Evolutionary conservation across 441 rosid genomes (phyloP), one percentile per base, ranked within the genome.

Genomic region (Aquilaria agallochum): DNA sequence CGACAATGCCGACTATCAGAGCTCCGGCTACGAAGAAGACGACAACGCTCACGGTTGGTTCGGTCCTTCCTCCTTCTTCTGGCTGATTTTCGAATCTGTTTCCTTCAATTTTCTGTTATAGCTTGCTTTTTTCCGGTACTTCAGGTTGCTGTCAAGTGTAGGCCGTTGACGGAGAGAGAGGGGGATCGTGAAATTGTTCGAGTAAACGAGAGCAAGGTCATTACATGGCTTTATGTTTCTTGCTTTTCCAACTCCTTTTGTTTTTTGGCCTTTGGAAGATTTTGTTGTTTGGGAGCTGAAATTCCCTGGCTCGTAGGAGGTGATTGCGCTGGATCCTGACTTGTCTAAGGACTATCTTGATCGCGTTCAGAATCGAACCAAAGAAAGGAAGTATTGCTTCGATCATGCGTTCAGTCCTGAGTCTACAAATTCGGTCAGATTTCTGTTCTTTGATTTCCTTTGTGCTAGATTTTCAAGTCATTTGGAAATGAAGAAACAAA

Each of bases 91-190:
- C 46, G 44, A 36, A 50, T 50, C 14, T 1, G 61, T 51, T 10
- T 27, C 53, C 15, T 48, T 33, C 0, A 1, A 6, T 27, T 42
- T 9, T 12, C 34, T n/a, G 34, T 31, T 14, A 56, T 63, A n/a
- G 31, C 6, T 36, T 57, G 33, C 57, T 27, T 58, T 15, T 36
- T 11, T 50, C 8, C 57, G 53, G 58, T 62, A 10, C 52, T 4
- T 27, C 79, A 92, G 98, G 98, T 92, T 64, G 96, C 93, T 57
- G 91, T 89, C 36, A 92, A 92, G 76, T 89, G 96, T 67, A 84
- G 96, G 57, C 87, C 93, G 46, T 75, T 85, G 55, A 68, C 73
- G 40, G 83, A 65, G 71, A 80, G 72, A 69, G 98, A 84, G 55
- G 81, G 76, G 3, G 92, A 93, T 49, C 87, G 91, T 33, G 77